Base-by-base conservation (phyloP, 192 early-diverging fungal genomes). In the Obelidium mucronatum region DNA sequence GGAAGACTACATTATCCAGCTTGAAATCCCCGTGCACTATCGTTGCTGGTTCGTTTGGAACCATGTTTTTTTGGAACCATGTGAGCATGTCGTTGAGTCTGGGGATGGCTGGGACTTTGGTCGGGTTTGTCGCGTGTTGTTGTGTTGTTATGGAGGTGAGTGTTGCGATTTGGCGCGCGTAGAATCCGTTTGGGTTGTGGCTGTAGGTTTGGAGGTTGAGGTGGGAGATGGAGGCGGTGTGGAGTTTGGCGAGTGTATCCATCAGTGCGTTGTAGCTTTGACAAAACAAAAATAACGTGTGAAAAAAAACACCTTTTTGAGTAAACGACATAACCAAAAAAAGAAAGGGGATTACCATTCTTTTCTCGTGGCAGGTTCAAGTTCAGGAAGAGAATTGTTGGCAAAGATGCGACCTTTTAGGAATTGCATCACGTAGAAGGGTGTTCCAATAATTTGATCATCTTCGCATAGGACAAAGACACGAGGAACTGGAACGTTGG, bases 401-500 rank as follows among this genome's bases (percentile, higher is more conserved):
- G 87, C 79, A 75, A 96, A 93, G 54, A 98, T 94, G 1, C 95
- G 90, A 39, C 97, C 97, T 54, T 96, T 82, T 66, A 97, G 81
- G 71, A 96, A 98, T 82, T 98, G 91, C 97, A 98, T 98, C 39
- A 94, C 90, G 84, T 96, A 98, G 80, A 98, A 98, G 28, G 95
- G 93, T 6, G 97, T 97, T 11, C 94, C 97, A 39, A 97, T 78
- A 26, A 98, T 89, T 24, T 75, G 73, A n/a, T 61, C 54, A 78
- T 98, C 94, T 76, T 97, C 93, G 79, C 97, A 98, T 36, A 98
- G 89, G 22, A 87, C 82, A 73, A 93, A 94, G 8, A 96, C 94
- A 54, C 87, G 86, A 5, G 97, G 97, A 2, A 98, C 97, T 2
- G 97, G 97, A 1, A 98, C 92, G 48, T 90, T 79, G 4, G 94